Conservation (phyloP, 2,329 filamentous ascomycete genomes). For the Domatiomyces globalis region DNA sequence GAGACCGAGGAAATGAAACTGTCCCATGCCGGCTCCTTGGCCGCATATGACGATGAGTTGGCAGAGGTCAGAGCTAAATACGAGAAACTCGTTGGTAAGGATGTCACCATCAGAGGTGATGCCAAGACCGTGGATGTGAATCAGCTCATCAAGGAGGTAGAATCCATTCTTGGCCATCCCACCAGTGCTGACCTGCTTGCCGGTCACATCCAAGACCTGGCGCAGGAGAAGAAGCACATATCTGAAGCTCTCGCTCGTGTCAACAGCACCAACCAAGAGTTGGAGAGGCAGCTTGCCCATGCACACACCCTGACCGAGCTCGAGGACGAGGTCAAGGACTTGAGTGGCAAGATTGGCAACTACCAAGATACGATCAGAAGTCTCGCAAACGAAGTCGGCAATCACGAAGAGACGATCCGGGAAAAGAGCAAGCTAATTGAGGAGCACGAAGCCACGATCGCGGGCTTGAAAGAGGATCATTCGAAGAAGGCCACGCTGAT, state of each 20-base stretch:
- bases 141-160: constrained; percentile 20
- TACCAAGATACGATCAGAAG: constrained; percentile 44
- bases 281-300: constrained; percentile 15
- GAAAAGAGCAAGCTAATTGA: constrained; percentile 32
- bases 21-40: constrained; percentile 16
- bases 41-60: constrained; percentile 25
- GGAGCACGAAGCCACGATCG: constrained; percentile 33
- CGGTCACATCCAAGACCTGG: constrained; percentile 16
- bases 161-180: constrained; percentile 16
- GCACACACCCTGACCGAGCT: constrained; percentile 16
- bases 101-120: neutral
- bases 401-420: constrained; percentile 31
- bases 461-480: constrained; percentile 49
- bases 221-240: constrained; percentile 14
- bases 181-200: constrained; percentile 17
- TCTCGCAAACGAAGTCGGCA: constrained; percentile 36
- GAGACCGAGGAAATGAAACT: constrained; percentile 21
- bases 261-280: constrained; percentile 13
- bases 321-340: constrained; percentile 24
- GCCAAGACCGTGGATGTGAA: constrained; percentile 36
- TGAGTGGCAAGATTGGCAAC: constrained; percentile 26
- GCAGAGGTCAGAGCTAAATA: constrained; percentile 34
- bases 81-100: constrained; percentile 36
- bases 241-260: constrained; percentile 12
- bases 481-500: constrained; percentile 85